Conservation (phyloP, 495 filamentous ascomycete genomes). For the Neurospora sp. region DNA sequence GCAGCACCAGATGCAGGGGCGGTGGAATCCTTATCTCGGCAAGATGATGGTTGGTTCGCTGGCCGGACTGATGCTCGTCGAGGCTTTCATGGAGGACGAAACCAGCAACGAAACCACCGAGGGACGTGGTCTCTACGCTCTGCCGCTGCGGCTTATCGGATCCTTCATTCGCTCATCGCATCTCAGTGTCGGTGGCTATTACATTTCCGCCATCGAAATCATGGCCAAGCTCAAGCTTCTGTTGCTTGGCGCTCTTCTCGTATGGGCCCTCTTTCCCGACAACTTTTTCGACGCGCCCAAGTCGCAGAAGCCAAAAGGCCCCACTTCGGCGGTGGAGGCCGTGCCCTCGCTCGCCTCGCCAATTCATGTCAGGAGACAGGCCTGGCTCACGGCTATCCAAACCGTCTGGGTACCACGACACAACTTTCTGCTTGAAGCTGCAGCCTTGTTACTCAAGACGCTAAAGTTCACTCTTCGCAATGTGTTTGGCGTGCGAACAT, state of each 20-base stretch:
- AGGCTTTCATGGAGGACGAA: conserved; percentile 54
- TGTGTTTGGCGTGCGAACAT: conserved; percentile 62
- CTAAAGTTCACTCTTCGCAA: conserved; percentile 73
- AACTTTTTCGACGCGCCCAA: conserved; percentile 48
- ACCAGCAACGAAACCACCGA: conserved; percentile 47
- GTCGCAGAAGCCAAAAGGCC: conserved; percentile 23
- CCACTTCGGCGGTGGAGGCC: conserved; percentile 31
- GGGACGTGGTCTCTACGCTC: conserved; percentile 57
- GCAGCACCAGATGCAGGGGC: conserved; percentile 16
- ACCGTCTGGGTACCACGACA: conserved; percentile 89
- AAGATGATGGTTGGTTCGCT: conserved; percentile 88
- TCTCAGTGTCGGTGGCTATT: conserved; percentile 39
- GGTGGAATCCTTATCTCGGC: conserved; percentile 43
- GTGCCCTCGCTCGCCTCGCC: conserved; percentile 68
- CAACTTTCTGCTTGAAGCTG: conserved; percentile 72
- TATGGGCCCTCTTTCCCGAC: conserved; percentile 52
- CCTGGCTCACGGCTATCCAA: conserved; percentile 92
- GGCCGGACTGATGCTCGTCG: conserved; percentile 82
- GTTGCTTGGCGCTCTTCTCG: conserved; percentile 53
- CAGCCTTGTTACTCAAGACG: conserved; percentile 68
- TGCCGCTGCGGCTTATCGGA: conserved; percentile 49
- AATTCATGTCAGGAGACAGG: conserved; percentile 74
- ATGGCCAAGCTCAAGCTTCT: conserved; percentile 46
- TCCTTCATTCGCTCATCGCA: conserved; percentile 28
- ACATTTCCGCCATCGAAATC: conserved; percentile 28